Evolutionary conservation across 2,329 filamentous ascomycete genomes (phyloP), one percentile per base, ranked within the genome.

Genomic region (Pseudopyricularia javanii): DNA sequence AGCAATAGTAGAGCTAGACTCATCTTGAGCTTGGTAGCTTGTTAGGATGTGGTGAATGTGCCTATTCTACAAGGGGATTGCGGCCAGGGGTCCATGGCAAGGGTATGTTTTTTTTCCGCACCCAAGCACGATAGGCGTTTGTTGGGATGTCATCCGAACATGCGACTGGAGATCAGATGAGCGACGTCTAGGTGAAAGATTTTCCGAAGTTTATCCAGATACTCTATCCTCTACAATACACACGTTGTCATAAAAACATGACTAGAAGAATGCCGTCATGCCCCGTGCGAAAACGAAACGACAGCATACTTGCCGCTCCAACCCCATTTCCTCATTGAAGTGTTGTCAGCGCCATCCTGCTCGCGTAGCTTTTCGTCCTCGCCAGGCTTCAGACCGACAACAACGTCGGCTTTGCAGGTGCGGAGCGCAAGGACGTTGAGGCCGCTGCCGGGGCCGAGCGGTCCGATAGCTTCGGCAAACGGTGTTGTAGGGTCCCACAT

Each of bases 301-400:
- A 97, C 89, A 6, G 91, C 91, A 87, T 88, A 97, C 69, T 96
- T 96, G 43, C 91, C 91, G 63, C 81, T 86, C 91, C 91, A 97
- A 0, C 89, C 91, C 91, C 91, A 97, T 66, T 88, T 86, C 53
- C 93, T 77, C 24, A 81, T 77, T 66, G 85, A 67, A 58, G 78
- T 71, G 56, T 89, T 83, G 15, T 83, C 86, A 3, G 86, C 87
- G 1, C 86, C 87, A 15, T 76, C 82, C 52, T 71, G 76, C 8
- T 77, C 73, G 59, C 77, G 82, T 52, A 97, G 72, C 65, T 83
- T 80, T 70, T 96, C 90, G 63, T 98, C 93, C 64, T 85, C 80
- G 7, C 91, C 76, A 8, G 81, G 68, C 14, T 83, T 76, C n/a
- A 98, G 74, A 0, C 90, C 91, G 26, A 96, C 93, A 0, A 97